Evolutionary conservation across 2,329 filamentous ascomycete species (phyloP).

Genomic region (Akanthomyces lecanii): DNA sequence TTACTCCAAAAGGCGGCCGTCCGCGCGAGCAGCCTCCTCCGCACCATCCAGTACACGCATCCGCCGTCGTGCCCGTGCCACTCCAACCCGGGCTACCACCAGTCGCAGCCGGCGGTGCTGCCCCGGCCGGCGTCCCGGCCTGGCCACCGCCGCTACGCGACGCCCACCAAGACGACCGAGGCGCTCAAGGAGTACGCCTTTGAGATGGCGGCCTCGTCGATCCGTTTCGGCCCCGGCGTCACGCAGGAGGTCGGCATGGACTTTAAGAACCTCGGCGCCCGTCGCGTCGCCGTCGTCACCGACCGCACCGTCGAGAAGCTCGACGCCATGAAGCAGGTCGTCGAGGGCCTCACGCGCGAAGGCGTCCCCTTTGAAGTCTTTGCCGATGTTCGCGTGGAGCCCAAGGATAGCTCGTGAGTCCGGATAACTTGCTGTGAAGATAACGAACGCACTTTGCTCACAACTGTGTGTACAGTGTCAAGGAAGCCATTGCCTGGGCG

Average conservation of each 20-base stretch:
- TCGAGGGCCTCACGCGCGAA: constrained; percentile 73
- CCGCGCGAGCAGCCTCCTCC: constrained; percentile 68
- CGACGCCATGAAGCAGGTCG: constrained; percentile 83
- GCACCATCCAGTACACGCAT: constrained; percentile 87
- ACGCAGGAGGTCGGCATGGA: constrained; percentile 99
- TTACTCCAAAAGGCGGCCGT: constrained; percentile 46
- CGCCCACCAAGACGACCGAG: constrained; percentile 54
- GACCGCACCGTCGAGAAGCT: constrained; percentile 77
- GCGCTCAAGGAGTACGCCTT: constrained; percentile 93
- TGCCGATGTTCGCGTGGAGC: constrained; percentile 77
- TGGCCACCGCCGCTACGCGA: constrained; percentile 57
- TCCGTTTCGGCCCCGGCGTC: constrained; percentile 87
- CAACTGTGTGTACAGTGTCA: constrained; percentile 52
- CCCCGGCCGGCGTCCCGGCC: constrained; percentile 37
- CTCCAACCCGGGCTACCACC: constrained; percentile 77
- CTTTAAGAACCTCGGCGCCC: constrained; percentile 82
- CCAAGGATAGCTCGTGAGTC: constrained; percentile 84
- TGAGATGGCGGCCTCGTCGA: constrained; percentile 94
- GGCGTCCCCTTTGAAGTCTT: constrained; percentile 79
- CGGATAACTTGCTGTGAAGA: too few relatives aligned
- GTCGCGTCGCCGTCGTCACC: constrained; percentile 87
- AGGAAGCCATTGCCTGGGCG: constrained; percentile 82
- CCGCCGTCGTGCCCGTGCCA: constrained; percentile 90
- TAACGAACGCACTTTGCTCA: not conserved
- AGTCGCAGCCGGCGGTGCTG: constrained; percentile 55